Percentiles rank a stretch among this genome's conserved stretches.
Conservation (phyloP, 1,284 basidiomycete genomes). For the Grifola frondosa region DNA sequence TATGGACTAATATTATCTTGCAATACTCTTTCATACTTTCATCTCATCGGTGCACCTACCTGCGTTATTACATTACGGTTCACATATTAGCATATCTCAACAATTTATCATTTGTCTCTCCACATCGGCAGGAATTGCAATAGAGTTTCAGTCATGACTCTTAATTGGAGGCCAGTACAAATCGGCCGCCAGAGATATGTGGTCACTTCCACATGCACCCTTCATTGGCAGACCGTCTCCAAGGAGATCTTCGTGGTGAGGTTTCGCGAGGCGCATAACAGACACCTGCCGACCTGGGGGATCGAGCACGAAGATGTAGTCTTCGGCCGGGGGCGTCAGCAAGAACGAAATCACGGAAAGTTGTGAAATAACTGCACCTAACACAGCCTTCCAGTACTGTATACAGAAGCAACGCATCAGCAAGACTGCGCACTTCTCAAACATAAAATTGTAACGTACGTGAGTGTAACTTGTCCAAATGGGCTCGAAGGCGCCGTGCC, state of each 20-base stretch:
- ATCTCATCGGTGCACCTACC: slow-evolving; percentile 2
- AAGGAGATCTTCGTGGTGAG: slow-evolving; percentile 64
- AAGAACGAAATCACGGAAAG: neutral
- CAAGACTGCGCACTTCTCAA: neutral
- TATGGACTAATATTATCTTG: too few species aligned
- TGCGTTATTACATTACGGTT: slow-evolving; percentile 1
- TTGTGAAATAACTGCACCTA: slow-evolving; percentile 62
- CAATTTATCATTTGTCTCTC: slow-evolving; percentile 3
- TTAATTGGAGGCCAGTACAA: slow-evolving; percentile 34
- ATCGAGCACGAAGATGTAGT: slow-evolving; percentile 82
- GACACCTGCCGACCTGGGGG: slow-evolving; percentile 38
- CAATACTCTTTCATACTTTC: neutral
- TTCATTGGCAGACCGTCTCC: slow-evolving; percentile 77
- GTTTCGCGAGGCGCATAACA: slow-evolving; percentile 64
- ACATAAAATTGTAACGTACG: slow-evolving; percentile 17
- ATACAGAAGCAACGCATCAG: neutral
- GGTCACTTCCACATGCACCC: slow-evolving; percentile 84
- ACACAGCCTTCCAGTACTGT: slow-evolving; percentile 75
- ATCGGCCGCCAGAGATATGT: slow-evolving; percentile 74
- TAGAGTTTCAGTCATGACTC: neutral
- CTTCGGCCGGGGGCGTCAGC: slow-evolving; percentile 37
- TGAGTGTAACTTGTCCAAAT: slow-evolving; percentile 76
- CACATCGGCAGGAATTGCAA: too few species aligned
- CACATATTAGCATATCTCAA: slow-evolving; percentile 16
- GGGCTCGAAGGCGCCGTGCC: slow-evolving; percentile 66